These are phyloP conservation scores for Cadophora gregata DNA, from an alignment of 2,329 filamentous ascomycete species.

Conservation along the genomic window DNA sequence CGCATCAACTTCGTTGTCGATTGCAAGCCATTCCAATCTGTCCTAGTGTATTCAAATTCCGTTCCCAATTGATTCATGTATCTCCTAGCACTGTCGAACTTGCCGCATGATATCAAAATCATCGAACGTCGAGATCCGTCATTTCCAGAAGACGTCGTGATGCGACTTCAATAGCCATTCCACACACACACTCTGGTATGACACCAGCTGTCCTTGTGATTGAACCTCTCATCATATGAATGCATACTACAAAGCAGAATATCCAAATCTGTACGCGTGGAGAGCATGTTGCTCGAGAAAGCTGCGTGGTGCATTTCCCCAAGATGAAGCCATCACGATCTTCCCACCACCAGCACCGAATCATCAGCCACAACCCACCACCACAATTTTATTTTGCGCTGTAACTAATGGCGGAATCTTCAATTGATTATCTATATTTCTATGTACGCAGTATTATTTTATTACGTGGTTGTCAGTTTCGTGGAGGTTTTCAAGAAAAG, in stretches of 20 bases:
- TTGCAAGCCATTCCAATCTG: slow-evolving; percentile 7
- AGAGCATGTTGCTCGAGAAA: slow-evolving; percentile 14
- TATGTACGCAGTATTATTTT: slow-evolving; percentile 15
- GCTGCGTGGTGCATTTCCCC: slow-evolving; percentile 18
- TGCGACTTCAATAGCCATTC: slow-evolving; percentile 25
- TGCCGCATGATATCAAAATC: slow-evolving; percentile 27
- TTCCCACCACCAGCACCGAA: slow-evolving; percentile 25
- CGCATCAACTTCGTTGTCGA: slow-evolving; percentile 25
- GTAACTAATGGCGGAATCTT: background rate
- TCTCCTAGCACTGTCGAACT: slow-evolving; percentile 27
- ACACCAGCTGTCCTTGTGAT: background rate
- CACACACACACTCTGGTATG: slow-evolving; percentile 10
- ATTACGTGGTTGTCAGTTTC: slow-evolving; percentile 17
- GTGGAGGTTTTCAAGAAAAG: slow-evolving; percentile 27
- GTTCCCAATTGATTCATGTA: slow-evolving; percentile 23
- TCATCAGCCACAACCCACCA: slow-evolving; percentile 21
- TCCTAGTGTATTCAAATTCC: slow-evolving; percentile 18
- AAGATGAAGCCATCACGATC: slow-evolving; percentile 38
- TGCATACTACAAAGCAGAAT: background rate
- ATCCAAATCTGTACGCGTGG: background rate
- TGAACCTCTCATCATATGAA: slow-evolving; percentile 14
- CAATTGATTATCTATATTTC: slow-evolving; percentile 17
- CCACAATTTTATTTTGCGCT: slow-evolving; percentile 25
- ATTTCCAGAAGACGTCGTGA: slow-evolving; percentile 15
- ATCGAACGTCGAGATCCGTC: slow-evolving; percentile 22